Evolutionary conservation across 1,284 basidiomycete species (phyloP).

Genomic region (Cutaneotrichosporon cavernicola): DNA sequence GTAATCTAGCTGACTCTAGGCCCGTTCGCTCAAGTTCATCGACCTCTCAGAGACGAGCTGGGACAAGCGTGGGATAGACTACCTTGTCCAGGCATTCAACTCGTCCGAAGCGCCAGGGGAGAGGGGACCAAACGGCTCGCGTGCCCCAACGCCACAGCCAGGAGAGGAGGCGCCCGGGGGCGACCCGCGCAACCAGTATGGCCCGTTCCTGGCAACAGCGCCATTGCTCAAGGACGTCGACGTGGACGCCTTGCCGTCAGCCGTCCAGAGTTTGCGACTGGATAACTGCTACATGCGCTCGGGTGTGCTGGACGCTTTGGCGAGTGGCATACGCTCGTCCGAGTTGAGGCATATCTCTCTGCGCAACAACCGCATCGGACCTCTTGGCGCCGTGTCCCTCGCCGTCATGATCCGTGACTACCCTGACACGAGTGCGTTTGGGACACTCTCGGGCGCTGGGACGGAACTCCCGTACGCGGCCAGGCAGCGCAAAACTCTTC

Average conservation of each 20-base stretch:
- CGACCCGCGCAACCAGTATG: conserved; percentile 26
- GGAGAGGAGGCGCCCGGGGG: conserved; percentile 14
- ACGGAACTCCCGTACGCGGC: conserved; percentile 9
- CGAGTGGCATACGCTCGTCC: conserved; percentile 75
- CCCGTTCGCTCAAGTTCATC: conserved; percentile 72
- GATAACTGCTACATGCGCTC: conserved; percentile 77
- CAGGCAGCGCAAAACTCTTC: conserved; percentile 10
- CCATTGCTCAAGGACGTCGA: conserved; percentile 40
- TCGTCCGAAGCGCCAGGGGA: conserved; percentile 17
- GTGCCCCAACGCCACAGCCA: conserved; percentile 3
- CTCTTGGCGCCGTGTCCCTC: conserved; percentile 80
- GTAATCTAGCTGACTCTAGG: conserved; percentile 54
- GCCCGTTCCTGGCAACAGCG: conserved; percentile 43
- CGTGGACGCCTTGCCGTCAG: conserved; percentile 27
- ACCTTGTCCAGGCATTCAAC: conserved; percentile 69
- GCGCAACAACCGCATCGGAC: conserved; percentile 77
- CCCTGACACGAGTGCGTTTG: conserved; percentile 61
- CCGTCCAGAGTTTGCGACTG: conserved; percentile 70
- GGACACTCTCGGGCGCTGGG: background rate
- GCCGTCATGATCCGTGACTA: conserved; percentile 94
- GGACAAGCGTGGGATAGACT: conserved; percentile 80
- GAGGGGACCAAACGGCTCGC: background rate
- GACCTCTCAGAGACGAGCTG: conserved; percentile 85
- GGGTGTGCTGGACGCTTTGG: conserved; percentile 67
- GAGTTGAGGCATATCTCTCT: conserved; percentile 81